Evolutionary conservation across 805 yeast species (phyloP), one percentile per base, ranked within the genome.

Genomic region (Groenewaldozyma tartarivorans): DNA sequence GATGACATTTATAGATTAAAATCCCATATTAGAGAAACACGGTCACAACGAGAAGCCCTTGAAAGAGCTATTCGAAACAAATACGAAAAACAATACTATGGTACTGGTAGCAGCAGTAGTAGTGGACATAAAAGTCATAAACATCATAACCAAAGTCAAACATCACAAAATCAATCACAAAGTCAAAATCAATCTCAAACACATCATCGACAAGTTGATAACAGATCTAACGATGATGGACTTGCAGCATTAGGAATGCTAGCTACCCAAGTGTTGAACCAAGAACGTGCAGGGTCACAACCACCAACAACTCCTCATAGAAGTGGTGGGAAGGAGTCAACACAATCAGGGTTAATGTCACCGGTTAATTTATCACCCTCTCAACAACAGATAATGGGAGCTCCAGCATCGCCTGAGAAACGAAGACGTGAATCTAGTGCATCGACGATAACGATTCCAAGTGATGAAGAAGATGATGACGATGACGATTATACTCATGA

Each of bases 221-320:
- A 7, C 29, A 13, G 13, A 24, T 24, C 29, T 20, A 26, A 36
- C 21, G 50, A 42, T 34, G 52, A 51, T 37, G 68, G 69, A 62
- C 46, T 75, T 36, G 69, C 68, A 34, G 71, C 79, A 0, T 57
- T 75, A 36, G 80, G 78, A 11, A 55, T 71, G 43, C 57, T 75
- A 40, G 80, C 80, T 2, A 65, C 74, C 33, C 79, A 74, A 47
- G 76, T 71, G 0, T 52, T 72, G 33, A 42, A 42, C 34, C 69
- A 66, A 41, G 65, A 62, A 42, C 45, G 53, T 36, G 39, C 46
- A 33, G 34, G 42, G 35, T 16, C 41, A 48, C 20, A 47, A 45
- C 7, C 46, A 37, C 30, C 39, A 45, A 19, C 50, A 45, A 11
- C 42, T 18, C 19, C 35, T 7, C 19, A n/a, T 17, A 5, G 9